phyloP scores from a whole-genome alignment of 1,284 basidiomycete genomes.

The Cutaneotrichosporon cavernicola region DNA sequence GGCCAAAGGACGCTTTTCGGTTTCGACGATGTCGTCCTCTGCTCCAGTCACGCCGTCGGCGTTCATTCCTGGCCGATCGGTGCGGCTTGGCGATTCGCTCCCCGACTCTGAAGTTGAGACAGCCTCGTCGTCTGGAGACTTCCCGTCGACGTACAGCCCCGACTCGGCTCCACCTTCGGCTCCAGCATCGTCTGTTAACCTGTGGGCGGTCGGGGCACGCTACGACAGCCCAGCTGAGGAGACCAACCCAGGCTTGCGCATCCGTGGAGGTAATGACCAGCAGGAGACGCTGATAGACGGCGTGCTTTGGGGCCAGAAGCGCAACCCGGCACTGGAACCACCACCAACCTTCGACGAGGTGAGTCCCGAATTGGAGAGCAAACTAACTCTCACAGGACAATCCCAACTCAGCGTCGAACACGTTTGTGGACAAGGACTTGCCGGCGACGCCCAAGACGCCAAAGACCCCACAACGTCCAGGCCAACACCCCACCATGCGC shows the following conservation, averaged over 20 bases:
- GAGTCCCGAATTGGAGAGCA: not conserved
- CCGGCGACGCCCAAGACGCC: slow-evolving; percentile 16
- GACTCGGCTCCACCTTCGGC: slow-evolving; percentile 39
- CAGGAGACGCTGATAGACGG: slow-evolving; percentile 13
- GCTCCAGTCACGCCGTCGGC: slow-evolving; percentile 2
- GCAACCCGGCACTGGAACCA: not conserved
- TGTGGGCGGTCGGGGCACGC: slow-evolving; percentile 16
- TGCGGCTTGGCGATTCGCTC: not conserved
- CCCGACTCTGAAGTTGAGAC: slow-evolving; percentile 3
- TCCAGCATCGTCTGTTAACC: slow-evolving; percentile 20
- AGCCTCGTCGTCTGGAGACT: slow-evolving; percentile 1
- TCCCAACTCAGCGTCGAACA: not conserved
- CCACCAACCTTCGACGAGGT: slow-evolving; percentile 1
- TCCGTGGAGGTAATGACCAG: not conserved
- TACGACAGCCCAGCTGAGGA: not conserved
- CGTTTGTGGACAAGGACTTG: slow-evolving; percentile 6
- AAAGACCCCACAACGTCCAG: slow-evolving; percentile 12
- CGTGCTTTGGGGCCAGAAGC: slow-evolving; percentile 9
- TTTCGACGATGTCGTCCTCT: slow-evolving; percentile 1
- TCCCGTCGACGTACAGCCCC: slow-evolving; percentile 35
- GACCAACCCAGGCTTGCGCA: not conserved
- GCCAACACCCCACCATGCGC: slow-evolving; percentile 9
- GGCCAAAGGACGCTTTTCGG: not conserved
- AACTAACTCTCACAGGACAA: slow-evolving; percentile 2
- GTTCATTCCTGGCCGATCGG: not conserved